phyloP scores from a whole-genome alignment of 2,329 filamentous ascomycete genomes.

The Mariannaea sp. region DNA sequence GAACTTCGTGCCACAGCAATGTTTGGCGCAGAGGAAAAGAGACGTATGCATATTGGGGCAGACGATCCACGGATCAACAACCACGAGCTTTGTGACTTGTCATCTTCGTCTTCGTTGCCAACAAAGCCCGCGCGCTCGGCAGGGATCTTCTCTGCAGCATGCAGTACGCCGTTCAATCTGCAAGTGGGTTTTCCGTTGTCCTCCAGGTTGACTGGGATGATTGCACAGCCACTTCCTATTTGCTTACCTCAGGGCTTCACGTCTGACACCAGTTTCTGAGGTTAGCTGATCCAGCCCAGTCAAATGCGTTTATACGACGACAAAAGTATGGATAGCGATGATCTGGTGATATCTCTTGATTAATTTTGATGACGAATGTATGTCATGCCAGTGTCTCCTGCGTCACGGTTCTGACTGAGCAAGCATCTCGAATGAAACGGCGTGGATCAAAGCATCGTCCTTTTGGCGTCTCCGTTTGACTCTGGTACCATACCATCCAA shows the following conservation, averaged over 20 bases:
- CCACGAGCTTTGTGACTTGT: conserved; percentile 5
- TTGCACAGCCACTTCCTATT: conserved; percentile 20
- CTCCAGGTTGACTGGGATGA: conserved; percentile 3
- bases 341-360: neutral
- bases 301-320: conserved; percentile 9
- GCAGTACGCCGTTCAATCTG: conserved; percentile 13
- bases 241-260: conserved; percentile 7
- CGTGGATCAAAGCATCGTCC: conserved; percentile 1
- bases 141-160: conserved; percentile 11
- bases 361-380: neutral
- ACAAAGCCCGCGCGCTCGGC: neutral
- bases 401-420: neutral
- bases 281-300: neutral
- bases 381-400: neutral
- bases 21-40: too few relatives aligned
- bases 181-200: conserved; percentile 9
- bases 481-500: conserved; percentile 2
- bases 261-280: conserved; percentile 4
- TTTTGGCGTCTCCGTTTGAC: conserved; percentile 9
- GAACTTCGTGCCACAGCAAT: too few relatives aligned
- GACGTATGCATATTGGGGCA: too few relatives aligned
- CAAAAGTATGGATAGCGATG: neutral
- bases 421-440: neutral
- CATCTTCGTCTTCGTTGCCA: conserved; percentile 6
- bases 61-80: conserved; percentile 7